These are phyloP conservation scores for Lolium multiflorum DNA, from an alignment of 176 grass and related monocot genomes.

Conservation along the genomic window DNA sequence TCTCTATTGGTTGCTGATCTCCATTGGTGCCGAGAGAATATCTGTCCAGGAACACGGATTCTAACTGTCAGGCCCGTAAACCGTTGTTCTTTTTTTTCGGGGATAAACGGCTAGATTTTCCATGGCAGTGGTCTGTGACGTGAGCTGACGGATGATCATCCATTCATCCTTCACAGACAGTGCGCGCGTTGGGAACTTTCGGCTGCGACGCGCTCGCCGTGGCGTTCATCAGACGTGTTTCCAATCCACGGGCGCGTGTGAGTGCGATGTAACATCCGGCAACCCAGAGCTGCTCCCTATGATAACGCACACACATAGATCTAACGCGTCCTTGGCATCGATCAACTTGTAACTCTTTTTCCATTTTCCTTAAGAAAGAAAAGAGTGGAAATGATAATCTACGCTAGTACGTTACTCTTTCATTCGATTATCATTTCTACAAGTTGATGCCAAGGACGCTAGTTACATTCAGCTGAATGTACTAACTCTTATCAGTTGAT, in stretches of 20 bases:
- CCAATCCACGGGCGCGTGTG: background rate
- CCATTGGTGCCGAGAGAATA: too few species aligned
- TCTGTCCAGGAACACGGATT: too few species aligned
- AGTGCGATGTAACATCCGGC: background rate
- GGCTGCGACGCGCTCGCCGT: background rate
- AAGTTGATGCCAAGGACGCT: too few species aligned
- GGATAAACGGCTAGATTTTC: background rate
- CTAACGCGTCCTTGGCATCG: background rate
- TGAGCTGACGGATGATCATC: background rate
- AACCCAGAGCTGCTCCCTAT: background rate
- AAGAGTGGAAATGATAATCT: background rate
- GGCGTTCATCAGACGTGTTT: background rate
- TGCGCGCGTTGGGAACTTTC: background rate
- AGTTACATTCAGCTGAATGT: too few species aligned
- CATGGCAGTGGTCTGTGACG: background rate
- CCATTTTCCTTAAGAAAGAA: background rate
- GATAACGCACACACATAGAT: background rate
- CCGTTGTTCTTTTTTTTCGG: too few species aligned
- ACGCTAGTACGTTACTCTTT: too few species aligned
- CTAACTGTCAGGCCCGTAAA: too few species aligned
- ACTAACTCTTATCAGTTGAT: too few species aligned
- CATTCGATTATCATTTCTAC: too few species aligned
- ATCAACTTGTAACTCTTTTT: background rate
- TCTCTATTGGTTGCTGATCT: too few species aligned
- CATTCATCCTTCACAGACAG: too few species aligned